Evolutionary conservation across 306 rosid species (phyloP).

Genomic region (Castanea sativa): DNA sequence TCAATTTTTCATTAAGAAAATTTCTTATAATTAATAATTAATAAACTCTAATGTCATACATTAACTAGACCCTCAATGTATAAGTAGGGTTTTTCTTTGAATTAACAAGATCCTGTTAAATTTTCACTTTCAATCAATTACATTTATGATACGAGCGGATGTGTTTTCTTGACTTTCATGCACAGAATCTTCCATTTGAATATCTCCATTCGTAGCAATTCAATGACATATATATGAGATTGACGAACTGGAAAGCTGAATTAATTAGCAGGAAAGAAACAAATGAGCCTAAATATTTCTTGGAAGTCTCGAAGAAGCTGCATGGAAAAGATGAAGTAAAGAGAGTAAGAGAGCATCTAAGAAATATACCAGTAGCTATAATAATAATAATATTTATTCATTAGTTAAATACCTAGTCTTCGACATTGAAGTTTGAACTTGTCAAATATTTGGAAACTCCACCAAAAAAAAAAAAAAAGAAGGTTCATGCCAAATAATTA

Average conservation of each 20-base stretch:
- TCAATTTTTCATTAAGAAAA: no score
- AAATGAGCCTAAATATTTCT: not conserved
- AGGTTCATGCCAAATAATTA: not conserved
- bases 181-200: not conserved
- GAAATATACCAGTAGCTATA: no score
- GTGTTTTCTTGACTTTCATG: not conserved
- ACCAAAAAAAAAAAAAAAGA: not conserved
- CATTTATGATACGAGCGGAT: not conserved
- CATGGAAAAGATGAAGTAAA: not conserved
- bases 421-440: constrained; percentile 24
- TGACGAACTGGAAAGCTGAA: not conserved
- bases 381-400: not conserved
- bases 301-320: constrained; percentile 15
- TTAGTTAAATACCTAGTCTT: not conserved
- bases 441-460: constrained; percentile 16
- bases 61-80: no score
- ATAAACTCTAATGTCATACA: no score
- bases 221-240: not conserved
- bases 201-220: not conserved
- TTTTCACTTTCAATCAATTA: not conserved
- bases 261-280: not conserved
- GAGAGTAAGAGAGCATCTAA: no score
- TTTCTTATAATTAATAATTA: no score
- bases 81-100: not conserved
- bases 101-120: not conserved